Base-by-base conservation (phyloP, 2,329 filamentous ascomycete species). In the Cladosporium sp. region DNA sequence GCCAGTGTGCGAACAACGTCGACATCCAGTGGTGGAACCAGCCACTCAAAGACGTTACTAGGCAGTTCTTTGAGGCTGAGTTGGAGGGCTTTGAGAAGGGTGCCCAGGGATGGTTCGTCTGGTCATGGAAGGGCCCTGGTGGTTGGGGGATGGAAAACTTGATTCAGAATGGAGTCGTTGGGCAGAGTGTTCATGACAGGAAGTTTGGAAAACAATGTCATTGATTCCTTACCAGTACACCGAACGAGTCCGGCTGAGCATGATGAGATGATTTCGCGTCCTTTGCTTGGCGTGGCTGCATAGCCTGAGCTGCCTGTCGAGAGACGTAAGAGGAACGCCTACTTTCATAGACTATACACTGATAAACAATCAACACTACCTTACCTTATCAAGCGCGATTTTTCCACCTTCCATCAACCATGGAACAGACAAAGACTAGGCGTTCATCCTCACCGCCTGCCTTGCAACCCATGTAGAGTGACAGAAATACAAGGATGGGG, bases 111-210 rank as follows among this genome's bases (percentile, higher is more conserved):
- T 77, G 79, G 66, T 82, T 82, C 68, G 69, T 80, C 11, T 83
- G 80, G 80, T 78, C 77, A 46, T 80, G 77, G 36, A 78, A 80
- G 58, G 78, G 74, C 6, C 77, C 78, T 14, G 75, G 76, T 5
- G 78, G 76, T 43, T 82, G 81, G 80, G 75, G 78, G 16, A 76
- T 82, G 69, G 72, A 75, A 53, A 76, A 80, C 64, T 68, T 79
- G 18, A 75, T 79, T 7, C 65, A 76, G 43, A 77, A 78, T 43
- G 80, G 78, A 3, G 64, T 80, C 34, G 74, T 81, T 64, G 79
- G 79, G 14, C 72, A 77, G 58, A 75, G 74, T 18, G 69, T 81
- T 21, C 78, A 66, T 3, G 70, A 73, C 46, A 64, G 72, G 34
- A 70, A 69, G 67, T 76, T 68, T 65, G 68, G 67, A 36, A 67